phyloP scores from a whole-genome alignment of 345 rosid species.

The Gossypium thurberi region DNA sequence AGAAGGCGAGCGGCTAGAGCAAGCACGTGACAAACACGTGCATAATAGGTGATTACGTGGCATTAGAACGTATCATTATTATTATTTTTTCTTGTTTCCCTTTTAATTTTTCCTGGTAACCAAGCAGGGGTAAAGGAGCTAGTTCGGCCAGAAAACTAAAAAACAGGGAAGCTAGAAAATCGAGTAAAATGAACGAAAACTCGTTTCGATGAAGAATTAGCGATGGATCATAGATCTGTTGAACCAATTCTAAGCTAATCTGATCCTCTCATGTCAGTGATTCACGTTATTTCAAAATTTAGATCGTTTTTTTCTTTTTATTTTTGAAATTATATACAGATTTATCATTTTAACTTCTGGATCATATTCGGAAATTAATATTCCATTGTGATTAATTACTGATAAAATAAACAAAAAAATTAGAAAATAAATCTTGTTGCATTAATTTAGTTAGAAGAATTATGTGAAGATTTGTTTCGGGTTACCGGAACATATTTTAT shows the following conservation, averaged over 20 bases:
- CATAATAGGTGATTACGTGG: not conserved
- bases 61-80: not conserved
- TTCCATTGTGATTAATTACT: not conserved
- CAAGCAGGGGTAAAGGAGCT: not conserved
- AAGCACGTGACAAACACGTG: slow-evolving; percentile 12
- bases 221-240: slow-evolving; percentile 30
- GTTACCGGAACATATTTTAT: not conserved
- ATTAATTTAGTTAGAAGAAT: not conserved
- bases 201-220: slow-evolving; percentile 18
- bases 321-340: not conserved
- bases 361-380: not conserved
- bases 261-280: slow-evolving; percentile 70
- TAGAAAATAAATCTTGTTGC: not conserved
- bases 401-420: not conserved
- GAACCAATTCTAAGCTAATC: slow-evolving; percentile 47
- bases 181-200: slow-evolving; percentile 14
- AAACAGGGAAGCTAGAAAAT: slow-evolving; percentile 14
- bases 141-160: not conserved
- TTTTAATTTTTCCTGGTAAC: not conserved
- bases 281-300: not conserved
- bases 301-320: not conserved
- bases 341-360: not conserved
- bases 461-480: not conserved
- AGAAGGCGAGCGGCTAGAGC: not conserved
- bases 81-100: not conserved